A percentile compares a stretch with the other conserved stretches of the same genome.
Conservation (phyloP, 106 monocot species). For the Apostasia ramifera region DNA sequence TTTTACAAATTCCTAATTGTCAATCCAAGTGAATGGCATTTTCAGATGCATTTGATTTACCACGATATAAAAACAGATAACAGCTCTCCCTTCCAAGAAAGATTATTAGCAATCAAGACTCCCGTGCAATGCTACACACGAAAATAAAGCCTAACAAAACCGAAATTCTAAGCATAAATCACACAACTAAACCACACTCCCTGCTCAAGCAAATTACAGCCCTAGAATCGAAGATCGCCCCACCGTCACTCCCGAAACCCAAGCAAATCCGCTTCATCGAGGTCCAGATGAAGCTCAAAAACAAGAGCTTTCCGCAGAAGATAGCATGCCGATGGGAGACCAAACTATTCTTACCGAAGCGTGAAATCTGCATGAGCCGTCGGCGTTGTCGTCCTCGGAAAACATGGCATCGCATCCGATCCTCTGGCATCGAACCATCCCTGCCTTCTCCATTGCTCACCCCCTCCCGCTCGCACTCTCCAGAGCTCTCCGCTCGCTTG, state of each 20-base stretch:
- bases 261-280: background rate
- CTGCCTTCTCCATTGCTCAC: conserved; percentile 5
- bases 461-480: background rate
- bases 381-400: conserved; percentile 48
- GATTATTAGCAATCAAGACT: too few species aligned
- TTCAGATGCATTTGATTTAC: too few species aligned
- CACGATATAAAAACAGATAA: too few species aligned
- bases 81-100: too few species aligned
- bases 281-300: background rate
- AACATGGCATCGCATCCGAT: conserved; percentile 70
- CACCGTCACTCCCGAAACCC: background rate
- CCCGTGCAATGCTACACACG: too few species aligned
- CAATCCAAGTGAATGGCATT: too few species aligned
- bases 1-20: too few species aligned
- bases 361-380: conserved; percentile 70
- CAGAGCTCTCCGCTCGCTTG: too few species aligned
- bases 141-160: too few species aligned
- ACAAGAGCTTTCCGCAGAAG: background rate
- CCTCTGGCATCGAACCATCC: conserved; percentile 52
- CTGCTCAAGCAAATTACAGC: background rate
- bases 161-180: background rate
- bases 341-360: conserved; percentile 34
- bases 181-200: background rate
- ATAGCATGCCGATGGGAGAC: background rate
- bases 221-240: background rate